Evolutionary conservation across 192 early-diverging fungal species (phyloP).

Genomic region (Gaertneriomyces sp.): DNA sequence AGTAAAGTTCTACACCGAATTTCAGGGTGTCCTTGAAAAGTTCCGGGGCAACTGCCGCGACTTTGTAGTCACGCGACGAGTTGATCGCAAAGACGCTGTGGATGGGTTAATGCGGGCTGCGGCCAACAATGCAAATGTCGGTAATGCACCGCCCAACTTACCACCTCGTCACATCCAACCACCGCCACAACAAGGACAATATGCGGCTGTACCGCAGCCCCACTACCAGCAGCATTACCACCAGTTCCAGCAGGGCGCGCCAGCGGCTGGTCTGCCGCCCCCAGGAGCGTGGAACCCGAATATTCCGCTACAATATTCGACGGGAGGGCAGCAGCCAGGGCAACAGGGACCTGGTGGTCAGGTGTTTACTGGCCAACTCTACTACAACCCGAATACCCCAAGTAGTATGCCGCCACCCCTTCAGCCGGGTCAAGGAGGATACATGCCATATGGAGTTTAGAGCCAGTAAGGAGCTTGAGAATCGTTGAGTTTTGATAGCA

Average conservation of each 20-base stretch:
- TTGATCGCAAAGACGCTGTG: conserved; percentile 51
- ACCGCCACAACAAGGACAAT: not conserved
- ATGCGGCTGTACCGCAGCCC: not conserved
- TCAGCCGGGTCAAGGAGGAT: not conserved
- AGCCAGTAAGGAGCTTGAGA: too few relatives aligned
- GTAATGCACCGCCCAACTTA: not conserved
- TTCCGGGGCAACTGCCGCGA: conserved; percentile 64
- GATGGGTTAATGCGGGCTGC: conserved; percentile 10
- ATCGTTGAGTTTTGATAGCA: too few relatives aligned
- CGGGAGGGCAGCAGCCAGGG: not conserved
- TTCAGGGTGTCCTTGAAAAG: conserved; percentile 59
- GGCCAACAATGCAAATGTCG: not conserved
- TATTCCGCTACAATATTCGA: not conserved
- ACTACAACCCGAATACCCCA: not conserved
- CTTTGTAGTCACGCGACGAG: conserved; percentile 63
- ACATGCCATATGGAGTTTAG: conserved; percentile 4
- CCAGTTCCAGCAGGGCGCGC: not conserved
- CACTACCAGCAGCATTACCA: conserved; percentile 1
- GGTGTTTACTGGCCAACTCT: not conserved
- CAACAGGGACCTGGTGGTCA: not conserved
- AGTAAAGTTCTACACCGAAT: conserved; percentile 67
- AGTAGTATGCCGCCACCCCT: conserved; percentile 3
- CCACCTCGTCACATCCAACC: conserved; percentile 5
- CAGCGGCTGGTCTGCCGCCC: not conserved
- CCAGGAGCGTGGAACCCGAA: not conserved